phyloP scores from a whole-genome alignment of 2,329 filamentous ascomycete genomes.

The Davidsoniella eucalypti region DNA sequence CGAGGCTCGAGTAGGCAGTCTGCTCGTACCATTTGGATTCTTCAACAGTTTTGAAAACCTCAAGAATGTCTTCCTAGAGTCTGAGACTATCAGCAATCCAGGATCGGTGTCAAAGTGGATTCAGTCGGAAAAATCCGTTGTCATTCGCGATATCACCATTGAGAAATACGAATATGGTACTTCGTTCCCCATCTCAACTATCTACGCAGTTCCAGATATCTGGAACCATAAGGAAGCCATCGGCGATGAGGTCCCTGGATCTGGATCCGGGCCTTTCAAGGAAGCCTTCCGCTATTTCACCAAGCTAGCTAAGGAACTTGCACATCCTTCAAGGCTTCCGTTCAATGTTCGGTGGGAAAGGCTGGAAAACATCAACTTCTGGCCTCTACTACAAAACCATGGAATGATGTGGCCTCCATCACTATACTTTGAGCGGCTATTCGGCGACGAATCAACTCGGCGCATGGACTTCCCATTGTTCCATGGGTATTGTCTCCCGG shows the following conservation, averaged over 20 bases:
- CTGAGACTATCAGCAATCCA: neutral
- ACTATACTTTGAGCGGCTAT: conserved; percentile 1
- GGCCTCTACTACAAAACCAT: neutral
- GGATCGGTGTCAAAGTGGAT: conserved; percentile 1
- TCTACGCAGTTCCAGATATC: conserved; percentile 2
- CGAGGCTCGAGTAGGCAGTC: neutral
- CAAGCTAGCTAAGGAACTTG: no score
- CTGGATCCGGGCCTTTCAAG: neutral
- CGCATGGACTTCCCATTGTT: conserved; percentile 1
- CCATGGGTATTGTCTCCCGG: neutral
- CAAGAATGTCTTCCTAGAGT: conserved; percentile 8
- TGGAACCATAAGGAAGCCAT: neutral
- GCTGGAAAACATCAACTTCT: conserved; percentile 1
- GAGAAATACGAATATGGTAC: neutral
- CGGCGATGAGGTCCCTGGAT: neutral
- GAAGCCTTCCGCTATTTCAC: no score
- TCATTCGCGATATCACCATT: conserved; percentile 4
- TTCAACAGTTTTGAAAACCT: conserved; percentile 4
- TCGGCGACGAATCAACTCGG: neutral
- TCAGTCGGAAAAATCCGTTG: conserved; percentile 4
- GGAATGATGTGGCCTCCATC: conserved; percentile 3
- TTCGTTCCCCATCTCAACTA: neutral
- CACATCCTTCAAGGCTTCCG: no score
- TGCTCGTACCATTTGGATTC: neutral
- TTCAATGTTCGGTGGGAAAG: neutral